Percentiles rank a stretch among this genome's conserved stretches.
phyloP scores from a whole-genome alignment of 129 eudicot genomes.

The Saussurea involucrata region DNA sequence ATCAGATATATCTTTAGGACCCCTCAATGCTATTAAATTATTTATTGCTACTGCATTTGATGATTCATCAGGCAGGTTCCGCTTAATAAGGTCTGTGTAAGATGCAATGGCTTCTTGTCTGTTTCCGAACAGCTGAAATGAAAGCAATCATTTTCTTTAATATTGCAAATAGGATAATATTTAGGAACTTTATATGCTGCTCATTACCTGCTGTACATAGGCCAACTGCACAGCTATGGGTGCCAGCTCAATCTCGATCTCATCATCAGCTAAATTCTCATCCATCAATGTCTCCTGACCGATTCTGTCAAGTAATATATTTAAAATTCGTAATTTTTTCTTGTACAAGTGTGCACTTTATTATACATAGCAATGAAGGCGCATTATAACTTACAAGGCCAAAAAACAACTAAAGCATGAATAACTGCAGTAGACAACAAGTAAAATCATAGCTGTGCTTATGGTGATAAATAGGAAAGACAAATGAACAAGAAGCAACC shows the following conservation, averaged over 20 bases:
- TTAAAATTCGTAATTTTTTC: constrained; percentile 10
- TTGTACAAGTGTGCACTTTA: constrained; percentile 5
- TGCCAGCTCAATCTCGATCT: constrained; percentile 77
- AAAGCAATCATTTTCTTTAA: not conserved
- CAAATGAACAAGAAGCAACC: not conserved
- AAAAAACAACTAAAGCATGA: not conserved
- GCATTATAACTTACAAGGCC: not conserved
- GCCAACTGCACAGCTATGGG: constrained; percentile 86
- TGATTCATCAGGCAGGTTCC: constrained; percentile 68
- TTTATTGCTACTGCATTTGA: constrained; percentile 82
- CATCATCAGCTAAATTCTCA: constrained; percentile 72
- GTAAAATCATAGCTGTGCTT: not conserved
- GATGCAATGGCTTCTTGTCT: constrained; percentile 66
- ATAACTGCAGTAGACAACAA: not conserved
- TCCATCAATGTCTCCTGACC: constrained; percentile 97
- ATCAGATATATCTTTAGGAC: constrained; percentile 82
- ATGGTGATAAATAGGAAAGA: not conserved
- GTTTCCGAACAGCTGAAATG: constrained; percentile 70
- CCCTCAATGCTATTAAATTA: constrained; percentile 69
- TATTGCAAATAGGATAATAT: not conserved
- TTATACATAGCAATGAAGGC: not conserved
- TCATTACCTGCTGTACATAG: constrained; percentile 82
- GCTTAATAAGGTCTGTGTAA: constrained; percentile 58
- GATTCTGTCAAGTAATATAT: constrained; percentile 46
- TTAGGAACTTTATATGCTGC: not conserved